phyloP scores from a whole-genome alignment of 805 yeast genomes.

The Monosporozyma yasuniensis region DNA sequence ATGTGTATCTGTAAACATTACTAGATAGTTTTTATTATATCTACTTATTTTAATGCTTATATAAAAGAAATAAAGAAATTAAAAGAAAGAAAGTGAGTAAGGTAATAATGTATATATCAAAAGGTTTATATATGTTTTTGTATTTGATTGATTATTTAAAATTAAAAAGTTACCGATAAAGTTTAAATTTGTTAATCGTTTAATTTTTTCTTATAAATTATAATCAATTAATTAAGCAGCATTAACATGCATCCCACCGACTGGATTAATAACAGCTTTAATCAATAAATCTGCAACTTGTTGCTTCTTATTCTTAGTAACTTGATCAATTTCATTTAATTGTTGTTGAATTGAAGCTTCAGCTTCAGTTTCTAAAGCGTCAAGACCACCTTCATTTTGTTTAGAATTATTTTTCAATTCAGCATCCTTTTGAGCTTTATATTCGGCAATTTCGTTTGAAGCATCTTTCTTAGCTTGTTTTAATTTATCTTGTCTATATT shows the following conservation, averaged over 20 bases:
- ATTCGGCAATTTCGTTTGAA: conserved; percentile 74
- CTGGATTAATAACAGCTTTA: conserved; percentile 70
- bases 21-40: background rate
- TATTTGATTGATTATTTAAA: too few species aligned
- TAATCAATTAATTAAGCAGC: too few species aligned
- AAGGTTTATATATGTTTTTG: background rate
- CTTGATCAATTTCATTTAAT: conserved; percentile 55
- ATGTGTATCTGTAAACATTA: background rate
- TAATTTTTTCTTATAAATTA: too few species aligned
- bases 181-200: background rate
- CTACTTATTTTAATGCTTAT: background rate
- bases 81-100: too few species aligned
- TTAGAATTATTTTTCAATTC: conserved; percentile 69
- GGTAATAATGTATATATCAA: background rate
- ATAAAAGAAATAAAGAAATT: too few species aligned
- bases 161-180: background rate
- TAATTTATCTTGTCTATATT: conserved; percentile 64
- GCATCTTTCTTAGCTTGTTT: conserved; percentile 96
- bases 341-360: conserved; percentile 64
- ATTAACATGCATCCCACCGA: conserved; percentile 75
- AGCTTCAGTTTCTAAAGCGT: conserved; percentile 55
- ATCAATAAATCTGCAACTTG: conserved; percentile 68
- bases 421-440: conserved; percentile 73
- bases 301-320: conserved; percentile 52
- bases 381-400: conserved; percentile 55